Evolutionary conservation across 2,329 filamentous ascomycete genomes (phyloP), one percentile per base, ranked within the genome.

Genomic region (Neospermospora avenae): DNA sequence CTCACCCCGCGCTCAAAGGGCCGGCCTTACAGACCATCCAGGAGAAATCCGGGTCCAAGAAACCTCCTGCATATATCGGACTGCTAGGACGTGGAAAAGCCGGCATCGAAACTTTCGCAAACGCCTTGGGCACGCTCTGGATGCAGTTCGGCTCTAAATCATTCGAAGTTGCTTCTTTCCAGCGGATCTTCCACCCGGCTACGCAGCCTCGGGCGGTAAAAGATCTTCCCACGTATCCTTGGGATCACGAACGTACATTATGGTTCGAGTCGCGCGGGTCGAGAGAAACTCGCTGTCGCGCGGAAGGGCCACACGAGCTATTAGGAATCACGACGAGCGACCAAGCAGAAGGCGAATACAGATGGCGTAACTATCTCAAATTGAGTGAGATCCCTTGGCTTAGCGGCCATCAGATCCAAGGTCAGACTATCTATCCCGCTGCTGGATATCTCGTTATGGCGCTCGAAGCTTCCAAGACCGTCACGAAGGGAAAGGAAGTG

Each of bases 361-460:
- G 42, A 20, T 67, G 65, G 65, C 46, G 54, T 2, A 59, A 67
- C 22, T 44, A 62, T 14, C 24, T 67, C 2, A 52, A 34, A 4
- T 10, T 55, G 0, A 68, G 70, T 0, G 72, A 79, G 28, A 57
- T 74, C 0, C 72, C 75, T 0, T 82, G 80, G 80, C 56, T 81
- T 1, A 63, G 63, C 0, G 77, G 80, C 37, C 80, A 83, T 59
- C 68, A 67, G 16, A 62, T 82, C 0, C 68, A 73, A 1, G 67
- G 68, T 0, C 55, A 65, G 37, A 48, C 46, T 13, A 67, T 81
- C 14, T 68, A 81, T 3, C 79, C 79, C 1, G 79, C 77, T 1
- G 77, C 79, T 0, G 79, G 74, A 0, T 81, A 80, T 64, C 75
- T 77, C 48, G 62, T 76, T 52, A 80, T 81, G 75, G 77, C 77